Conservation (phyloP, 495 filamentous ascomycete species). For the Aeminium ludgeri region DNA sequence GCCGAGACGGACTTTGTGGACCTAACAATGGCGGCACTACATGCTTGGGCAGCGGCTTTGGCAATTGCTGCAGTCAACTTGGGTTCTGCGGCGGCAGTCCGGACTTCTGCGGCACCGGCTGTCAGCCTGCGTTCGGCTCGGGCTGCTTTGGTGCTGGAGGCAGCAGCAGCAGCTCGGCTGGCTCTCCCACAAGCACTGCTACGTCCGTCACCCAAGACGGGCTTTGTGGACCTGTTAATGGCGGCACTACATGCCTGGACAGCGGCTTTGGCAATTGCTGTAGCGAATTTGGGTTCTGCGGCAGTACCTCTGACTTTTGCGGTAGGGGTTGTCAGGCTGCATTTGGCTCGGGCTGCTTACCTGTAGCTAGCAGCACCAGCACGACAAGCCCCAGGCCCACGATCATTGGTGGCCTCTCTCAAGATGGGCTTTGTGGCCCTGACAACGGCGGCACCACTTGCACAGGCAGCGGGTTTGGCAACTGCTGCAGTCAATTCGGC, state of each 20-base stretch:
- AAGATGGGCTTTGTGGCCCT: background rate
- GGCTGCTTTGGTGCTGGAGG: conserved; percentile 1
- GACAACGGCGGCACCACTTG: conserved; percentile 1
- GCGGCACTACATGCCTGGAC: no score
- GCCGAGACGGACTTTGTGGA: conserved; percentile 8
- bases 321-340: conserved; percentile 4
- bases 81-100: conserved; percentile 4
- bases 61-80: conserved; percentile 9
- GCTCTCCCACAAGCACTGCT: background rate
- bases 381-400: conserved; percentile 1
- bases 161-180: background rate
- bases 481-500: conserved; percentile 7
- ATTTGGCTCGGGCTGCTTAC: conserved; percentile 4
- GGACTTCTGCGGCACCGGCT: conserved; percentile 4
- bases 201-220: background rate
- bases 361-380: background rate
- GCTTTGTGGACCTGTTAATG: no score
- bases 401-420: background rate
- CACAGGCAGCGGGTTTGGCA: background rate
- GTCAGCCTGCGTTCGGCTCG: conserved; percentile 5
- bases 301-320: conserved; percentile 2
- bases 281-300: conserved; percentile 9
- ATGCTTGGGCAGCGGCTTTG: conserved; percentile 8
- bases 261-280: conserved; percentile 5
- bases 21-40: background rate